Base-by-base conservation (phyloP, 306 rosid species). In the Sophora flavescens region DNA sequence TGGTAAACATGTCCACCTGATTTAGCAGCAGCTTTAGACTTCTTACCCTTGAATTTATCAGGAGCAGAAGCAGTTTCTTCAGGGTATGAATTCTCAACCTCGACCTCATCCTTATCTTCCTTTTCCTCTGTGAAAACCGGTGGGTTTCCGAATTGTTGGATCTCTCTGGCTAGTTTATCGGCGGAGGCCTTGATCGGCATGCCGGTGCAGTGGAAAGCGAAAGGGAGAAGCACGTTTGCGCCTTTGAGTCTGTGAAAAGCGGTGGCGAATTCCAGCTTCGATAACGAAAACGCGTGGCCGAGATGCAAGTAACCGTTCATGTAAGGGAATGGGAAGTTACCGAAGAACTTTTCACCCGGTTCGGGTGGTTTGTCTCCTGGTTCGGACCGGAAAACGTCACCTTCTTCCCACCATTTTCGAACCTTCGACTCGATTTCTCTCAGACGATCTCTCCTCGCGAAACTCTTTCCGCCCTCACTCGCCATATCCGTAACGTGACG, bases 171-270 rank as follows among this genome's bases (percentile, higher is more conserved):
- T 44, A 95, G 89, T 50, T 95, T 95, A 83, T 95, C 98, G 0
- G 98, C 97, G 0, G 97, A 90, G 39, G 98, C 98, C 73, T 95
- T 95, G 80, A 95, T 92, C 0, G 98, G 98, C 98, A 95, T 90
- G 63, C 98, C 98, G 0, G 98, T 95, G 90, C 98, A 95, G 63
- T 95, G 98, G 68, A 95, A 95, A 18, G 84, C 97, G 14, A 95
- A 95, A 7, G 98, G 98, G 10, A 92, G 76, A 4, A 95, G 86
- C 38, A 95, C 98, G 47, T 92, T 92, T 39, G 97, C 95, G 11
- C 98, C 98, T 50, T 92, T 87, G 15, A 94, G 59, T 58, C 97
- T 75, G 63, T 94, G 98, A 72, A 74, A 94, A 3, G 96, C 98
- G 1, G 97, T 90, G 4, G 98, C 93, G 38, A 94, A 94, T 79